Percentiles rank a stretch among this genome's conserved stretches.
phyloP scores from a whole-genome alignment of 768 basidiomycete genomes.

The Amanita phalloides region DNA sequence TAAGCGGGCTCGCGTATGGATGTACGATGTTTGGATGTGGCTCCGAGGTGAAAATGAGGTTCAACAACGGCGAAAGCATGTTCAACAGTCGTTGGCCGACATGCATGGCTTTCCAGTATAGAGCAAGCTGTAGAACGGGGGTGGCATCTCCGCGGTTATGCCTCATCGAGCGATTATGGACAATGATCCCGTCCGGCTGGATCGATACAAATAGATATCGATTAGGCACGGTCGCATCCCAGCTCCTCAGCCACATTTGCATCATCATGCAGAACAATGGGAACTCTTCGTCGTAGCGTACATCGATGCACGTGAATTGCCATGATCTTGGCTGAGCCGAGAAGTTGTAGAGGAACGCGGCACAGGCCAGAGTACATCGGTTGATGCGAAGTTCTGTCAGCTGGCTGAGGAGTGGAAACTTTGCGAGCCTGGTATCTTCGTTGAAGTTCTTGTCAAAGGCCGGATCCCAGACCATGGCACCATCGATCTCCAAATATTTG shows the following conservation, averaged over 20 bases:
- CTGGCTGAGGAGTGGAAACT: neutral
- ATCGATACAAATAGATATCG: neutral
- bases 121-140: neutral
- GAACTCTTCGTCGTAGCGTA: neutral
- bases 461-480: neutral
- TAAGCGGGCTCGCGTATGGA: neutral
- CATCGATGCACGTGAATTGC: neutral
- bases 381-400: neutral
- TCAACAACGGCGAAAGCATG: neutral
- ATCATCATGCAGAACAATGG: neutral
- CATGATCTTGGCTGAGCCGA: neutral
- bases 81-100: neutral
- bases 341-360: neutral
- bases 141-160: neutral
- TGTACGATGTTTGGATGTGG: neutral
- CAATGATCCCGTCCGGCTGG: neutral
- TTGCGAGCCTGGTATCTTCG: too few species aligned
- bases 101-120: neutral
- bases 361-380: neutral
- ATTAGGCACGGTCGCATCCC: neutral
- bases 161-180: neutral
- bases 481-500: neutral
- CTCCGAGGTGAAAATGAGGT: neutral
- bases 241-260: neutral
- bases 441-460: neutral